phyloP scores from a whole-genome alignment of 192 early-diverging fungal species.

The Coemansia sp. region DNA sequence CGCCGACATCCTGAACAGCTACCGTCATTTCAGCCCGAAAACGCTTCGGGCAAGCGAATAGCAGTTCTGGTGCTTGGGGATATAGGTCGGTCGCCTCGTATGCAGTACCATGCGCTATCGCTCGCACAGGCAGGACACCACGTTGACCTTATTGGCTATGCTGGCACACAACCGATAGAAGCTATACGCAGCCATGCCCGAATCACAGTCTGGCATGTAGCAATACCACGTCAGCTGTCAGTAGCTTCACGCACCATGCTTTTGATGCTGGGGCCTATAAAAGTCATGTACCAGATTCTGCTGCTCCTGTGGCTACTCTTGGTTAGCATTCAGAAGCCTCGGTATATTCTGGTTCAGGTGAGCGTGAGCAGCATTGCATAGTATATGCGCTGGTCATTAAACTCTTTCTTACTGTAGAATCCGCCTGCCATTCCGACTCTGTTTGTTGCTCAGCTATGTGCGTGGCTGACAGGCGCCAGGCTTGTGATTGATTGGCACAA shows the following conservation, averaged over 20 bases:
- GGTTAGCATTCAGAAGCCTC: conserved; percentile 56
- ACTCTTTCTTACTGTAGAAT: conserved; percentile 57
- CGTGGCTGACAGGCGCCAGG: conserved; percentile 61
- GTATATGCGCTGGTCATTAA: neutral
- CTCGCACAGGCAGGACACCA: conserved; percentile 62
- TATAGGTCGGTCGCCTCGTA: conserved; percentile 85
- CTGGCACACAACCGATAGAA: conserved; percentile 55
- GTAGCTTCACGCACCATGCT: conserved; percentile 60
- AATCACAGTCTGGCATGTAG: conserved; percentile 25
- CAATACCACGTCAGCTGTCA: conserved; percentile 54
- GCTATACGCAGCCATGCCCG: conserved; percentile 8
- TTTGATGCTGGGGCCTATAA: conserved; percentile 64
- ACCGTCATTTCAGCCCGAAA: too few relatives aligned
- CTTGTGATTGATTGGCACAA: conserved; percentile 99
- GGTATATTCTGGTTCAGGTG: conserved; percentile 78
- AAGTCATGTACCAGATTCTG: conserved; percentile 61
- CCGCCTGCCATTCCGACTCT: conserved; percentile 94
- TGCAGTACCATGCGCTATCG: conserved; percentile 85
- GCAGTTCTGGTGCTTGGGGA: conserved; percentile 74
- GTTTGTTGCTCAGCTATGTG: conserved; percentile 66
- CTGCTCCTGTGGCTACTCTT: conserved; percentile 64
- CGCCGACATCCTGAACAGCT: too few relatives aligned
- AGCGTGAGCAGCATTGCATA: conserved; percentile 5
- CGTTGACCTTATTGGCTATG: conserved; percentile 86
- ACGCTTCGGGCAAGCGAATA: conserved; percentile 4